Conservation (phyloP, 257 asterid species). For the Fraxinus cuspidata region DNA sequence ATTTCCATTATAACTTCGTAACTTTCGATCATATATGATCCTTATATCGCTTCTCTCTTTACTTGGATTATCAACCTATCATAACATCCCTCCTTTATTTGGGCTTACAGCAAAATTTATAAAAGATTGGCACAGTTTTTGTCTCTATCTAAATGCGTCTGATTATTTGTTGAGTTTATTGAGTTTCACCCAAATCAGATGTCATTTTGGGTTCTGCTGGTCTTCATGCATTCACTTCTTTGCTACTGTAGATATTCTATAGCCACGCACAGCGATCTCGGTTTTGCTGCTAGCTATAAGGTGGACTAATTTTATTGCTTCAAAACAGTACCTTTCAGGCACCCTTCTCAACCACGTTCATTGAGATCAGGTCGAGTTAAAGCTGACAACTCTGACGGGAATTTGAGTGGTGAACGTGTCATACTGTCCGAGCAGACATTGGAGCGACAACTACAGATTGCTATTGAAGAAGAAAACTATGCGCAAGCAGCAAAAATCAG, state of each 20-base stretch:
- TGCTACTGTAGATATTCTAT: neutral
- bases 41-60: neutral
- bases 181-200: neutral
- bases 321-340: constrained; percentile 54
- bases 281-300: neutral
- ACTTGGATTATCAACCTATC: neutral
- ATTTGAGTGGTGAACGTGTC: constrained; percentile 80
- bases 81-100: neutral
- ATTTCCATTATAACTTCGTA: neutral
- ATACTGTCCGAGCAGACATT: constrained; percentile 65
- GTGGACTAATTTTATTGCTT: constrained; percentile 40
- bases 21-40: neutral
- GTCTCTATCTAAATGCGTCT: neutral
- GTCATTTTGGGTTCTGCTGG: neutral
- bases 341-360: constrained; percentile 37
- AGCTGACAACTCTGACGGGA: constrained; percentile 76
- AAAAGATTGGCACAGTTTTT: neutral
- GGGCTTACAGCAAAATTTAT: neutral
- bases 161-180: too few relatives aligned
- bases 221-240: neutral
- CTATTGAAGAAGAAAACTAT: constrained; percentile 82
- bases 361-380: constrained; percentile 52
- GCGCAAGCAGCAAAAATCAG: constrained; percentile 86
- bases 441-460: constrained; percentile 69
- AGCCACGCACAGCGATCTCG: neutral